Conservation (phyloP, 179 eudicot species). For the Camellia oleifera region DNA sequence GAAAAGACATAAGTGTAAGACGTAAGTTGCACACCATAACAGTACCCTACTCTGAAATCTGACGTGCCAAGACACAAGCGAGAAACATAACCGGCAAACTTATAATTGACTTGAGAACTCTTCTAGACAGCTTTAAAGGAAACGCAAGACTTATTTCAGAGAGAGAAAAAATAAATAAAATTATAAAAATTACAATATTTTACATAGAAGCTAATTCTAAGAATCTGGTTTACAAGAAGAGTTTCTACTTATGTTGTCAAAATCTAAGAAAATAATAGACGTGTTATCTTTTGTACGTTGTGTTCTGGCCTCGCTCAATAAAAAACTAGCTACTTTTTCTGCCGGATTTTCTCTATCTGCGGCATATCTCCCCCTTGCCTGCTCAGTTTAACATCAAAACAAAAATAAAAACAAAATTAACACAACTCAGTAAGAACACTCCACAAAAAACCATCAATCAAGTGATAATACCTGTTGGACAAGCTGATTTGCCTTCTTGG, state of each 20-base stretch:
- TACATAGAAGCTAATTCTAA: conserved; percentile 20
- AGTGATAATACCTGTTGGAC: conserved; percentile 61
- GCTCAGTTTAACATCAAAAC: conserved; percentile 7
- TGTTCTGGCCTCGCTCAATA: conserved; percentile 81
- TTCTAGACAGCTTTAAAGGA: too few relatives aligned
- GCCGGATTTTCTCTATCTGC: conserved; percentile 46
- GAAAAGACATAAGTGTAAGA: too few relatives aligned
- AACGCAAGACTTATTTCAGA: not conserved
- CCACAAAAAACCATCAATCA: not conserved
- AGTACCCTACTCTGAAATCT: too few relatives aligned
- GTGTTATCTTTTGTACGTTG: conserved; percentile 94
- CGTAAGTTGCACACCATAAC: too few relatives aligned
- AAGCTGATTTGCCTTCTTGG: conserved; percentile 77
- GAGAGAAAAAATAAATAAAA: not conserved
- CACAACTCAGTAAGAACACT: too few relatives aligned
- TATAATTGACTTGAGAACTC: too few relatives aligned
- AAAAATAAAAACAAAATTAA: too few relatives aligned
- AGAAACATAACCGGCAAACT: too few relatives aligned
- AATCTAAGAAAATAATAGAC: conserved; percentile 81
- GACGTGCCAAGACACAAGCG: too few relatives aligned
- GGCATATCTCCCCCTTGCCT: conserved; percentile 62
- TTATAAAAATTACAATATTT: not conserved
- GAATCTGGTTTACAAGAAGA: conserved; percentile 30
- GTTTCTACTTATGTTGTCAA: conserved; percentile 47
- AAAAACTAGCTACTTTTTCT: conserved; percentile 60